Percentiles rank a stretch among this genome's conserved stretches.
These are phyloP conservation scores for Aureobasidium zeae DNA, from an alignment of 2,329 filamentous ascomycete genomes.

Conservation along the genomic window DNA sequence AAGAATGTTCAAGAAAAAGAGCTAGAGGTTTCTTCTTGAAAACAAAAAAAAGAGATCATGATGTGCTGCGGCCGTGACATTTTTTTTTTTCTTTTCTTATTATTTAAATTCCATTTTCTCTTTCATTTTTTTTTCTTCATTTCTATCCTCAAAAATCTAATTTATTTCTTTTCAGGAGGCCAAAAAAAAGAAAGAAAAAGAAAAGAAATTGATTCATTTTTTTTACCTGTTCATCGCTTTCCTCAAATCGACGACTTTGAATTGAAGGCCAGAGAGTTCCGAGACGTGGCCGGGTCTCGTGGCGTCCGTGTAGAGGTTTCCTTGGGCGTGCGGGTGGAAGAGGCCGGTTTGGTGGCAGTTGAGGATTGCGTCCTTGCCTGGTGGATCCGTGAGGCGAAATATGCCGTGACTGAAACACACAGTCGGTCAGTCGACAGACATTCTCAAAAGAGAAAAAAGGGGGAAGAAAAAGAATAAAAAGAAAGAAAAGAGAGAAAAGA, in stretches of 20 bases:
- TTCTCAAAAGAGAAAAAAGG: background rate
- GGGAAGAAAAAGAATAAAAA: background rate
- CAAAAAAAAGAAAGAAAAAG: no score
- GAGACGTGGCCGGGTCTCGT: constrained; percentile 48
- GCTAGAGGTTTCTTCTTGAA: background rate
- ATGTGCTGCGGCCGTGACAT: constrained; percentile 17
- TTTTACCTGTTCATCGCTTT: constrained; percentile 2
- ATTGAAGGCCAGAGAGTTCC: constrained; percentile 47
- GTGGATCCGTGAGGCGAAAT: constrained; percentile 87
- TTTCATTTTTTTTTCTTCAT: constrained; percentile 13
- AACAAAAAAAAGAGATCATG: no score
- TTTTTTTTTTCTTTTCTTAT: background rate
- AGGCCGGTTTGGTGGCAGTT: constrained; percentile 67
- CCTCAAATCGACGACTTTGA: constrained; percentile 58
- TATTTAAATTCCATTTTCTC: background rate
- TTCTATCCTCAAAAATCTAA: no score
- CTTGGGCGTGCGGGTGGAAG: constrained; percentile 68
- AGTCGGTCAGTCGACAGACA: background rate
- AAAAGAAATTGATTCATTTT: no score
- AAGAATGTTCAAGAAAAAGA: no score
- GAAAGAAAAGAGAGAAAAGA: background rate
- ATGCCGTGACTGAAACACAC: constrained; percentile 61
- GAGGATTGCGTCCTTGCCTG: constrained; percentile 76
- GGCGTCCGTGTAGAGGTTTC: constrained; percentile 71
- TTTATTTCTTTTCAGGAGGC: no score